phyloP scores from a whole-genome alignment of 1,139 yeast genomes.

The Magnusiomyces clavatus region DNA sequence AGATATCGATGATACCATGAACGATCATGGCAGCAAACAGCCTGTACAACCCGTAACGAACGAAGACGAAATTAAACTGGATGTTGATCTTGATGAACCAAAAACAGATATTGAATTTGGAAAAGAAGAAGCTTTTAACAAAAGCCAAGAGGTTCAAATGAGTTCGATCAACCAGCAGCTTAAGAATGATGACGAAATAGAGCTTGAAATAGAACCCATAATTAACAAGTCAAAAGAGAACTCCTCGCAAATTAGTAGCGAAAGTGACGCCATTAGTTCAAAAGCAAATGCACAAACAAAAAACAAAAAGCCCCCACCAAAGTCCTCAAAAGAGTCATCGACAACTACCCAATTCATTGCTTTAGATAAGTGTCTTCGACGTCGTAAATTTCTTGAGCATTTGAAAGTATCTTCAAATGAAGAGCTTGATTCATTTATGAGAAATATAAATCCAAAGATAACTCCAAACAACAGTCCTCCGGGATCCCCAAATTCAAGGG shows the following conservation, averaged over 20 bases:
- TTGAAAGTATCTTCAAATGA: conserved; percentile 13
- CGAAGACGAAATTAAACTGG: conserved; percentile 3
- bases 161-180: conserved; percentile 1
- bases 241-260: no score
- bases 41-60: neutral
- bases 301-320: neutral
- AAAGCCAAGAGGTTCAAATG: conserved; percentile 6
- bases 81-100: neutral
- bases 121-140: no score
- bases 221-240: no score
- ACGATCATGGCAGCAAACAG: neutral
- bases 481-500: neutral
- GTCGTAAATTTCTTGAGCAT: conserved; percentile 46
- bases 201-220: no score
- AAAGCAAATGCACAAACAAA: neutral
- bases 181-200: neutral
- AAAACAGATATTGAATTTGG: neutral
- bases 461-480: neutral
- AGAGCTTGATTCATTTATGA: neutral
- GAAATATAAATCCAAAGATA: neutral
- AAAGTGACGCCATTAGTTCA: no score
- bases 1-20: conserved; percentile 8
- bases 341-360: conserved; percentile 48
- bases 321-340: neutral
- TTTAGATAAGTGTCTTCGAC: conserved; percentile 73